These are phyloP conservation scores for Kwoniella botswanensis DNA, from an alignment of 768 basidiomycete species.

Conservation along the genomic window DNA sequence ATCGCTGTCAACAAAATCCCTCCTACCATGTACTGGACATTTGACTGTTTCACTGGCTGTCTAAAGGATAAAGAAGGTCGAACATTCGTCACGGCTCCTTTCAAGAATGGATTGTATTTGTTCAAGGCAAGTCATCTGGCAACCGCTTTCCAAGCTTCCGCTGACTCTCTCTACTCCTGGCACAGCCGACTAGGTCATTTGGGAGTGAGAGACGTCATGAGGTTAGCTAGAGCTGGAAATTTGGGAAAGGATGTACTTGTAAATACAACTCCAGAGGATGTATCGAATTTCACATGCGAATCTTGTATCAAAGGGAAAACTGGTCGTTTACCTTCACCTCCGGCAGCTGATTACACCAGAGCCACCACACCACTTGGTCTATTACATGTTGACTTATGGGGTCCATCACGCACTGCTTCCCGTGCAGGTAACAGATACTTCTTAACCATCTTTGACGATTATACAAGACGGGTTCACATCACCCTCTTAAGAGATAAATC, in stretches of 20 bases:
- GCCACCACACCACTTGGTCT: background rate
- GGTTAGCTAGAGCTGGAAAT: constrained; percentile 4
- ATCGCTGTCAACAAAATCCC: constrained; percentile 17
- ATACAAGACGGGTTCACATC: constrained; percentile 1
- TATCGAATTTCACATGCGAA: background rate
- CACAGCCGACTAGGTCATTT: constrained; percentile 3
- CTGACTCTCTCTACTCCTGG: constrained; percentile 5
- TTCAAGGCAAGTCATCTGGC: constrained; percentile 14
- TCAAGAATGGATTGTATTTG: background rate
- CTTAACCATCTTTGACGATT: constrained; percentile 8
- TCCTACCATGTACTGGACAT: background rate
- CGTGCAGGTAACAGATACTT: constrained; percentile 8
- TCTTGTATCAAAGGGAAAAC: constrained; percentile 4
- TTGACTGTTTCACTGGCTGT: constrained; percentile 2
- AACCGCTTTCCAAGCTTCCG: background rate
- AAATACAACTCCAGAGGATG: background rate
- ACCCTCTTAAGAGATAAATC: constrained; percentile 5
- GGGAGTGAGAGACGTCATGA: constrained; percentile 6
- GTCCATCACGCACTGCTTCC: background rate
- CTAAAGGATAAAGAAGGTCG: background rate
- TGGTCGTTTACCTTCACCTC: constrained; percentile 1
- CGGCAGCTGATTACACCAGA: background rate
- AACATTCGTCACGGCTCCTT: background rate
- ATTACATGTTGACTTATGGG: constrained; percentile 7
- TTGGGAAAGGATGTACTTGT: constrained; percentile 8